Evolutionary conservation across 2,329 filamentous ascomycete species (phyloP), one percentile per base, ranked within the genome.

Genomic region (Claviceps africana): DNA sequence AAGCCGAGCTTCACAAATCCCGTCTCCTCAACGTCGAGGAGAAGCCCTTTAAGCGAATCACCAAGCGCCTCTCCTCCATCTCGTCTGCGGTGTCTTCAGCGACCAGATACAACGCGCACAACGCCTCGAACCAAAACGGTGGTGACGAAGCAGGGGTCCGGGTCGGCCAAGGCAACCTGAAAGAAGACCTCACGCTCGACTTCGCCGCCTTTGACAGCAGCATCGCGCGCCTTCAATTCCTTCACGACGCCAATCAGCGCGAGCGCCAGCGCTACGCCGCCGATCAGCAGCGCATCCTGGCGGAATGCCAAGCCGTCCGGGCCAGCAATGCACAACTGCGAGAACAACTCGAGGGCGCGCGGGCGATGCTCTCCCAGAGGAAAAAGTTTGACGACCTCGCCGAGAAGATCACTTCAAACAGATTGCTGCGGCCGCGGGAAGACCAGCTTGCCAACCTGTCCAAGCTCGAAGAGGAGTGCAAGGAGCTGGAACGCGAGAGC

Each of bases 21-120:
- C 87, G 91, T 43, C 84, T 96, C 4, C 78, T 96, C 39, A 86
- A 87, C 57, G 85, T 96, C 55, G 91, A 97, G 72, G 88, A 95
- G 64, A 89, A 89, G 54, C 88, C 89, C 0, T 96, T 95, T 72
- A 88, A 88, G 66, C 85, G 90, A 55, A 82, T 96, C 54, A 87
- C 86, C 22, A 89, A 89, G 69, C 84, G 86, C 33, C 79, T 97
- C 9, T 75, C 87, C 5, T 76, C 79, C 22, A 78, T 85, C 17
- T 79, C 81, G 51, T 80, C 83, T 21, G 75, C 88, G 31, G 74
- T 85, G 19, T 57, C 60, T 15, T 55, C 57, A 39, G 59, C 56
- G 39, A 60, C 61, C 37, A 54, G 61, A 51, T n/a, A n/a, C n/a
- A n/a, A n/a, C n/a, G n/a, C n/a, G n/a, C 45, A 55, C 19, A 31